phyloP scores from a whole-genome alignment of 176 grass and related monocot species.

The Phyllostachys edulis region DNA sequence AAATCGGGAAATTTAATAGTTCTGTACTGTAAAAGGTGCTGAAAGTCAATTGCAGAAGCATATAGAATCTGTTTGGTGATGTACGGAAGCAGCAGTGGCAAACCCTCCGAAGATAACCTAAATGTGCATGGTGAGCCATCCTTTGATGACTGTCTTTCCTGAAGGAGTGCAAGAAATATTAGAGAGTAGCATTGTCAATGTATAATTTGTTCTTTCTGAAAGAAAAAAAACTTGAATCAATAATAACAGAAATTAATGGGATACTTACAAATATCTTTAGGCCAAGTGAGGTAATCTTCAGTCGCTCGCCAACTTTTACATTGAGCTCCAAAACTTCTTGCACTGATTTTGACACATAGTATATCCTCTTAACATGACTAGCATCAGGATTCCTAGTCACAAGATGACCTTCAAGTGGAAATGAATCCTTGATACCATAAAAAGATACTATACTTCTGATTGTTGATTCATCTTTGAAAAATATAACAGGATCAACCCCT shows the following conservation, averaged over 20 bases:
- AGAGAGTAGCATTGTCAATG: neutral
- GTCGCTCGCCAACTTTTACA: conserved; percentile 68
- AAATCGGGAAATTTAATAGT: conserved; percentile 86
- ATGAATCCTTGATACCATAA: conserved; percentile 76
- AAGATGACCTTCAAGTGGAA: conserved; percentile 75
- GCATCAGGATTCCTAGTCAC: conserved; percentile 83
- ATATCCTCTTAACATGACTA: conserved; percentile 90
- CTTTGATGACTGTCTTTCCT: conserved; percentile 86
- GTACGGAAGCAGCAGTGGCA: conserved; percentile 82
- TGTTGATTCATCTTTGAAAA: conserved; percentile 76
- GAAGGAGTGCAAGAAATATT: conserved; percentile 32
- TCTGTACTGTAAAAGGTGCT: conserved; percentile 84
- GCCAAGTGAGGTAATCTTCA: conserved; percentile 92
- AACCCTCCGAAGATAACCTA: conserved; percentile 91
- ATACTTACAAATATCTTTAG: conserved; percentile 96
- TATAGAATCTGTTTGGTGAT: conserved; percentile 80
- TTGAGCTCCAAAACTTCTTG: conserved; percentile 77
- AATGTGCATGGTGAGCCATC: conserved; percentile 76
- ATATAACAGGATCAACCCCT: conserved; percentile 94
- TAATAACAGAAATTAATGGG: conserved; percentile 11
- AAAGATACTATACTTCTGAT: conserved; percentile 78
- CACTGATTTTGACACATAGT: conserved; percentile 88
- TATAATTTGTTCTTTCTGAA: neutral
- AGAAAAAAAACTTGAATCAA: neutral
- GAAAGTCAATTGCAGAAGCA: conserved; percentile 66